Evolutionary conservation across 768 basidiomycete genomes (phyloP).

Genomic region (Suillus ampliporus): DNA sequence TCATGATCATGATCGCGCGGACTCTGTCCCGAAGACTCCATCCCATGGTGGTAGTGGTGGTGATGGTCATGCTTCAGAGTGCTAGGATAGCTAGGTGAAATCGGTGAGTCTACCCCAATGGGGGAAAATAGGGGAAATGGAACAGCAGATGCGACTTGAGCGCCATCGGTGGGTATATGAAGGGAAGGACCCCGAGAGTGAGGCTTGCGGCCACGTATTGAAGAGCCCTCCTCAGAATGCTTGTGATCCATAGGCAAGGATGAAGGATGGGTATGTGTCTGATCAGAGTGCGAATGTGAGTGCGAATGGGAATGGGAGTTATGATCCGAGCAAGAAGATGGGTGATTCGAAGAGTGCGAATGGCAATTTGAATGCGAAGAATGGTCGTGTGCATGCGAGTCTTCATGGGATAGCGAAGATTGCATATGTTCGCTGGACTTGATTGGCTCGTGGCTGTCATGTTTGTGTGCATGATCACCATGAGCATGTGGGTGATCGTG

Average conservation of each 20-base stretch:
- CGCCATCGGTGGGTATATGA: slow-evolving; percentile 37
- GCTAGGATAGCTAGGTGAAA: slow-evolving; percentile 67
- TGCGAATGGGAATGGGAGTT: slow-evolving; percentile 22
- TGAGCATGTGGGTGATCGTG: slow-evolving; percentile 41
- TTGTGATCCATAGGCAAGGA: slow-evolving; percentile 10
- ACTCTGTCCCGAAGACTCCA: slow-evolving; percentile 14
- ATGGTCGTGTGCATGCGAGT: slow-evolving; percentile 25
- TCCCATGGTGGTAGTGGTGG: slow-evolving; percentile 33
- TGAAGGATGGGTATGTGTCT: slow-evolving; percentile 21
- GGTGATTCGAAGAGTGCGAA: slow-evolving; percentile 32
- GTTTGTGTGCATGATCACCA: slow-evolving; percentile 34
- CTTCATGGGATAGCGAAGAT: slow-evolving; percentile 30
- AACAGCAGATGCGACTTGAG: slow-evolving; percentile 25
- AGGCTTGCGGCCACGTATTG: slow-evolving; percentile 39
- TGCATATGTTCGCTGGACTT: slow-evolving; percentile 28
- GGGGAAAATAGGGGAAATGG: slow-evolving; percentile 34
- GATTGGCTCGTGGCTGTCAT: slow-evolving; percentile 22
- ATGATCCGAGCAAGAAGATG: slow-evolving; percentile 32
- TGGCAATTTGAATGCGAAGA: slow-evolving; percentile 32
- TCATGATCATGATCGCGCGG: slow-evolving; percentile 48
- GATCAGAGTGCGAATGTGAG: slow-evolving; percentile 21
- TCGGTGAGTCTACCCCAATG: slow-evolving; percentile 48
- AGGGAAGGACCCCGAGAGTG: slow-evolving; percentile 49
- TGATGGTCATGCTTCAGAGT: slow-evolving; percentile 56
- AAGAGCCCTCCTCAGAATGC: slow-evolving; percentile 13